These are phyloP conservation scores for Hortiboletus campestris DNA, from an alignment of 768 basidiomycete genomes.

Conservation along the genomic window DNA sequence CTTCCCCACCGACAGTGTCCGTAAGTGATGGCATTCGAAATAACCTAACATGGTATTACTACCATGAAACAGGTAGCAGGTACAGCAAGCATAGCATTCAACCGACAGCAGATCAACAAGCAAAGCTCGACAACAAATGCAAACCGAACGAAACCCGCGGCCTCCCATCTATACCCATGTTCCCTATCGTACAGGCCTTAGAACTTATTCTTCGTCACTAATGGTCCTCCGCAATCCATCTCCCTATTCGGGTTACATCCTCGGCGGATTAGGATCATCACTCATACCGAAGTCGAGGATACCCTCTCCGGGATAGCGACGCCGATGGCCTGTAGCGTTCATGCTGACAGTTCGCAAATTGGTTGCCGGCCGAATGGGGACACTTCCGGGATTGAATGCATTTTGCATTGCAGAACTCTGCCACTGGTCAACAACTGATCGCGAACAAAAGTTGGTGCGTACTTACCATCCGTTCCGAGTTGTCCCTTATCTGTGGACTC, in stretches of 20 bases:
- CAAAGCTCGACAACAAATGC: not conserved
- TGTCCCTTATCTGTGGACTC: not conserved
- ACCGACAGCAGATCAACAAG: not conserved
- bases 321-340: not conserved
- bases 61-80: not conserved
- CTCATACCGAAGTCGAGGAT: constrained; percentile 8
- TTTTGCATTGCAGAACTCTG: not conserved
- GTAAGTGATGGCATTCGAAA: not conserved
- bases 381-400: not conserved
- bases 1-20: not conserved
- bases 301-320: constrained; percentile 16
- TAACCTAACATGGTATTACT: not conserved
- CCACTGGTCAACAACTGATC: not conserved
- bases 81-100: not conserved
- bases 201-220: not conserved
- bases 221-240: not conserved
- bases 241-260: not conserved
- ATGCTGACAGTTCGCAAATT: constrained; percentile 9
- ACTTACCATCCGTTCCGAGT: constrained; percentile 6
- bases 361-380: not conserved
- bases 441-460: not conserved
- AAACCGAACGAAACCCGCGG: not conserved
- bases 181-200: not conserved
- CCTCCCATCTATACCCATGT: not conserved
- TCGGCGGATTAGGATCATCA: not conserved